Base-by-base conservation (phyloP, 176 grass and related monocot species). In the Aegilops bicornis region DNA sequence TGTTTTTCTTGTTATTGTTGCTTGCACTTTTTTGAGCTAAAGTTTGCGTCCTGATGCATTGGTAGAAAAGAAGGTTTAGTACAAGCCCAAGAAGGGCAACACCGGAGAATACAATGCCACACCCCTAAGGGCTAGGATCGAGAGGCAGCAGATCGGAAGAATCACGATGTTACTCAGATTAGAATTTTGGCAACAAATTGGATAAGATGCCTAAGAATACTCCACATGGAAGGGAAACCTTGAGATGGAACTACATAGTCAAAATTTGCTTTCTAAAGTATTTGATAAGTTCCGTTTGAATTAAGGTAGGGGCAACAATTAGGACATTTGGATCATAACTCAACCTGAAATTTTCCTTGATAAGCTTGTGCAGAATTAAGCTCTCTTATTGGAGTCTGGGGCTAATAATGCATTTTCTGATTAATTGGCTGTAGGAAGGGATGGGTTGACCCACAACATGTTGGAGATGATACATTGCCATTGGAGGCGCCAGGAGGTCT, bases 401-500 rank as follows among this genome's bases (percentile, higher is more conserved):
- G 71, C 31, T 85, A 82, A 87, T 3, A 25, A 78, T 30, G 40
- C 39, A 79, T 88, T 69, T 90, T 71, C 22, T 82, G 52, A 61
- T 77, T 32, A 37, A 42, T 76, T 79, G 75, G 52, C 35, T 91
- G n/a, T 80, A 98, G 96, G 96, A 79, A 94, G 96, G 89, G 96
- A 98, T 88, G 96, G 96, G 8, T 88, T 98, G 84, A 98, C 96
- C n/a, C 96, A 98, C 77, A 98, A 98, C 76, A 98, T 98, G 96
- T 91, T 98, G 90, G 93, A 98, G 72, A 92, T 94, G 85, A 79
- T 96, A 84, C 96, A 98, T 92, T 94, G 90, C 47, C 96, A 98
- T 64, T 98, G 96, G 96, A 96, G 93, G 54, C 87, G 88, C n/a
- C 91, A 98, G 36, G 86, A 96, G 88, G 78, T 98, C 74, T 98